A percentile compares a stretch with the other conserved stretches of the same genome.
These are phyloP conservation scores for Sonneratia caseolaris DNA, from an alignment of 345 rosid species.

Conservation along the genomic window DNA sequence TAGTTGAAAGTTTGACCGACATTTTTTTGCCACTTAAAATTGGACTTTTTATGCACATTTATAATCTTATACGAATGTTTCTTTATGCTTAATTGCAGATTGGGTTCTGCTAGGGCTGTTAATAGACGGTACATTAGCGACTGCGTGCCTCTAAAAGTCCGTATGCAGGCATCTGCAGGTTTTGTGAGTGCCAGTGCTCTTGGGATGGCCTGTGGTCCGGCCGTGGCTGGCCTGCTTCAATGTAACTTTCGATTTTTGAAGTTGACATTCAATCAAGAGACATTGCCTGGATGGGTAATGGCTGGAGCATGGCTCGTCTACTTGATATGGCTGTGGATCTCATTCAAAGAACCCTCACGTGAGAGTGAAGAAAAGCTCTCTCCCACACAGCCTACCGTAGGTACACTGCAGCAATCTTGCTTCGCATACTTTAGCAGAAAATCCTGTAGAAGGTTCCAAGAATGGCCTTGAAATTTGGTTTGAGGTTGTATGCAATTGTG, in stretches of 20 bases:
- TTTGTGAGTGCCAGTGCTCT: constrained; percentile 99
- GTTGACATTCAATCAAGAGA: constrained; percentile 67
- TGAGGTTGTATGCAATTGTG: not conserved
- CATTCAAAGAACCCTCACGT: constrained; percentile 74
- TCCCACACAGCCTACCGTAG: constrained; percentile 28
- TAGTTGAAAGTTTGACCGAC: not conserved
- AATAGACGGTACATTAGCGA: constrained; percentile 97
- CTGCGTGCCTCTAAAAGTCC: constrained; percentile 75
- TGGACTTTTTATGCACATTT: not conserved
- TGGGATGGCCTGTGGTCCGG: constrained; percentile 99
- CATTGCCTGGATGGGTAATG: constrained; percentile 99
- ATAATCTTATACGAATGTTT: not conserved
- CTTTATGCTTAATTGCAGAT: constrained; percentile 30
- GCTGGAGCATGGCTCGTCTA: constrained; percentile 83
- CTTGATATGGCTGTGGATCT: constrained; percentile 73
- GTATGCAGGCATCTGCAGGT: constrained; percentile 98
- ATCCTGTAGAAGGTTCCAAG: not conserved
- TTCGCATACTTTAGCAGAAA: not conserved
- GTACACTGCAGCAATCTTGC: constrained; percentile 23
- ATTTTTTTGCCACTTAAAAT: not conserved
- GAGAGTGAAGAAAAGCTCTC: constrained; percentile 33
- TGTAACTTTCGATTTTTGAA: constrained; percentile 62
- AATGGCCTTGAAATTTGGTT: not conserved
- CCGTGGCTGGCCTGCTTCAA: constrained; percentile 91
- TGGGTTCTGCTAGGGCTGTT: constrained; percentile 98